Evolutionary conservation across 305 asterid species (phyloP).

Genomic region (Withania somnifera): DNA sequence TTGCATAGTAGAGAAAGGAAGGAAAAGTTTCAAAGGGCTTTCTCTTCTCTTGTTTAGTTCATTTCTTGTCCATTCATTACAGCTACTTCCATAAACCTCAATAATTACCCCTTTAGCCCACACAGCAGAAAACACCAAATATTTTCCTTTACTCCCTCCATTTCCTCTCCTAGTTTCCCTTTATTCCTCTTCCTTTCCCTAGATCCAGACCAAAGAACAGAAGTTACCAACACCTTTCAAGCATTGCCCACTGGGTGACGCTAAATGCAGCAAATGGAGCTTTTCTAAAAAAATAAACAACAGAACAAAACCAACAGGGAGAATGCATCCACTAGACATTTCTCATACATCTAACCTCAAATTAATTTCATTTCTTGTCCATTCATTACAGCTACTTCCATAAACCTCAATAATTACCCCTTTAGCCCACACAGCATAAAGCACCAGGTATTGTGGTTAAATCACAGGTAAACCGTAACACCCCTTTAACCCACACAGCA

Average conservation of each 20-base stretch:
- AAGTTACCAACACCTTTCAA: neutral
- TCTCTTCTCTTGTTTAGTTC: neutral
- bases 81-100: neutral
- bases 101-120: neutral
- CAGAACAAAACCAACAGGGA: neutral
- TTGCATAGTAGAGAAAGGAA: neutral
- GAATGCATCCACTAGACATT: neutral
- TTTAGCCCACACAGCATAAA: neutral
- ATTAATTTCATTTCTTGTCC: neutral
- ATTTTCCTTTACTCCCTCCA: neutral
- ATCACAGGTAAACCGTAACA: neutral
- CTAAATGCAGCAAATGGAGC: neutral
- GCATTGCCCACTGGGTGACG: neutral
- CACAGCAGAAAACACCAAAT: neutral
- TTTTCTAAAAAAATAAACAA: neutral
- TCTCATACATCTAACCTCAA: neutral
- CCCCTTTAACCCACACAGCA: neutral
- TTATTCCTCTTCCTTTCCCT: neutral
- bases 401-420: neutral
- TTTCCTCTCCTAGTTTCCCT: neutral
- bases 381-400: neutral
- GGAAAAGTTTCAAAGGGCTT: neutral
- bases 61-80: neutral
- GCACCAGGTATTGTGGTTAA: neutral
- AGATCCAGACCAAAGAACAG: neutral